Evolutionary conservation across 306 rosid species (phyloP).

Genomic region (Macrotyloma uniflorum): DNA sequence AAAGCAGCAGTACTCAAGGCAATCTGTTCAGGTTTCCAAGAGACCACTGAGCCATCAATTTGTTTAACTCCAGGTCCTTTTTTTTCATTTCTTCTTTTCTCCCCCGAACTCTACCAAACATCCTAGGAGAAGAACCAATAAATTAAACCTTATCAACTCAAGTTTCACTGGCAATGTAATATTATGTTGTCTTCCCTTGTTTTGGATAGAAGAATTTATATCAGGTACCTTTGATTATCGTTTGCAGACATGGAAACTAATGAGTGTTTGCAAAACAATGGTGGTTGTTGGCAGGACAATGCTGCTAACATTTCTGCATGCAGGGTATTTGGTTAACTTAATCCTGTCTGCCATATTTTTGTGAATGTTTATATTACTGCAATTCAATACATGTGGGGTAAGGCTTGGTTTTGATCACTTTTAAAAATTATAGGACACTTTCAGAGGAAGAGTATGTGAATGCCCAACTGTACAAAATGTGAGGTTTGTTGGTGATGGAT

Average conservation of each 20-base stretch:
- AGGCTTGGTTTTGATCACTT: slow-evolving; percentile 17
- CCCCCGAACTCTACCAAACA: neutral
- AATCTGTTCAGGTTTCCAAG: slow-evolving; percentile 86
- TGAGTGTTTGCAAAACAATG: slow-evolving; percentile 84
- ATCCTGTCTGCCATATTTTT: neutral
- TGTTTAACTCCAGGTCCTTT: slow-evolving; percentile 80
- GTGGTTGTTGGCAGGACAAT: slow-evolving; percentile 95
- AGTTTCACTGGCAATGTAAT: neutral
- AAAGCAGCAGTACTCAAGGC: slow-evolving; percentile 90
- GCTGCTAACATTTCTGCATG: slow-evolving; percentile 82
- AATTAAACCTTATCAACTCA: neutral
- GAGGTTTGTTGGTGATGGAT: slow-evolving; percentile 86
- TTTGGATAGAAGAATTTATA: slow-evolving; percentile 23
- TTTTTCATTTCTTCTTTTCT: slow-evolving; percentile 28
- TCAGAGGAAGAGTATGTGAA: slow-evolving; percentile 93
- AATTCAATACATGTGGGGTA: neutral
- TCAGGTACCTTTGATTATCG: neutral
- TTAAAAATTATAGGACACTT: slow-evolving; percentile 70
- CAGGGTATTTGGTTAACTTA: slow-evolving; percentile 63
- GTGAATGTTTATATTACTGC: slow-evolving; percentile 11
- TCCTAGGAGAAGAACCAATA: neutral
- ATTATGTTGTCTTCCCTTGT: neutral
- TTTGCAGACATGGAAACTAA: slow-evolving; percentile 82
- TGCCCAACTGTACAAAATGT: slow-evolving; percentile 89
- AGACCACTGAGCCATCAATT: slow-evolving; percentile 91